A percentile compares a stretch with the other conserved stretches of the same genome.
These are phyloP conservation scores for Turnera subulata DNA, from an alignment of 345 rosid genomes.

Conservation along the genomic window DNA sequence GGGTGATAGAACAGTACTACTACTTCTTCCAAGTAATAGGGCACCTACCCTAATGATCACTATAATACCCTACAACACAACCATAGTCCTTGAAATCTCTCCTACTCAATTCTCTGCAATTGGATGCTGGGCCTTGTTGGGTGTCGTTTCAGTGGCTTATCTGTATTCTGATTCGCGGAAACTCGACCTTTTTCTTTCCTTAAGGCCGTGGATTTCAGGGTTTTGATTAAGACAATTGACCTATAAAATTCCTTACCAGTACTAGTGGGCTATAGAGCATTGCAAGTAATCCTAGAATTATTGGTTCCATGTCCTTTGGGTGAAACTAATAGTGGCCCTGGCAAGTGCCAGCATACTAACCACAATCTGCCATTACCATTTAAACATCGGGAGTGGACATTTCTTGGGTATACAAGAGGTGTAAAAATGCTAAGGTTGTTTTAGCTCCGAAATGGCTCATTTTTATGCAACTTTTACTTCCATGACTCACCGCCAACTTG, in stretches of 20 bases:
- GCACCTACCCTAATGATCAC: slow-evolving; percentile 44
- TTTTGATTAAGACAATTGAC: slow-evolving; percentile 29
- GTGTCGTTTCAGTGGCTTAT: slow-evolving; percentile 5
- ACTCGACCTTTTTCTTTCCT: slow-evolving; percentile 12
- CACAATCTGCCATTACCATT: no score
- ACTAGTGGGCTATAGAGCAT: neutral
- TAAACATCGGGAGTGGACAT: no score
- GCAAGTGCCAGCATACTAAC: no score
- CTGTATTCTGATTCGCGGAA: slow-evolving; percentile 14
- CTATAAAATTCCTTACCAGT: slow-evolving; percentile 13
- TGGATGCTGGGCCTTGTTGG: neutral
- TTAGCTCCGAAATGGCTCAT: no score
- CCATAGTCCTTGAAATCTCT: slow-evolving; percentile 12
- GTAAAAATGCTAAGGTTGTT: no score
- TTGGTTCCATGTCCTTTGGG: no score
- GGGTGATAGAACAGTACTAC: slow-evolving; percentile 13
- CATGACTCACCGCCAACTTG: no score
- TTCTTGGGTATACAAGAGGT: no score
- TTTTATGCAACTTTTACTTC: no score
- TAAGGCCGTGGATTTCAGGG: slow-evolving; percentile 29
- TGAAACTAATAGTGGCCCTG: no score
- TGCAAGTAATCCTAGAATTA: no score
- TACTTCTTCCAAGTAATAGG: slow-evolving; percentile 17
- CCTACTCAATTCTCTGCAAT: neutral
- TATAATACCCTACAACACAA: slow-evolving; percentile 28